phyloP scores from a whole-genome alignment of 352 stramenopile genomes.

The Pythium aristosporum region DNA sequence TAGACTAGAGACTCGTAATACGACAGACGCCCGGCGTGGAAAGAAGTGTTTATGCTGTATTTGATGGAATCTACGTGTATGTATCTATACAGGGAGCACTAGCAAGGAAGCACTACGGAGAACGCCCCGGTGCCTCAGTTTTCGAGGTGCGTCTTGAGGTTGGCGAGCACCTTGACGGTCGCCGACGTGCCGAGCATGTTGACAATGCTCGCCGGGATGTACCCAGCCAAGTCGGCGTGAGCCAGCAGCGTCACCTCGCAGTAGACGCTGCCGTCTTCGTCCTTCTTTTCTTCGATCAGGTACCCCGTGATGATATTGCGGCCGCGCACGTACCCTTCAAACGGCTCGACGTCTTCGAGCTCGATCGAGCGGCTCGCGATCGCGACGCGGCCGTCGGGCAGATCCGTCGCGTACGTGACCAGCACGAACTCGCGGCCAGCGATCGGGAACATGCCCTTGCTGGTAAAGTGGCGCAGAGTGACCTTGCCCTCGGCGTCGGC shows the following conservation, averaged over 20 bases:
- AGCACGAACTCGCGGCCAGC: constrained; percentile 72
- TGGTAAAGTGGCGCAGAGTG: constrained; percentile 68
- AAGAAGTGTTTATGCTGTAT: background rate
- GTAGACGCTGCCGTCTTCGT: constrained; percentile 44
- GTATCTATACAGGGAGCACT: constrained; percentile 16
- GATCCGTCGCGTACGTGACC: constrained; percentile 53
- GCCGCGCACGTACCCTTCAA: constrained; percentile 65
- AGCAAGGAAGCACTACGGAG: background rate
- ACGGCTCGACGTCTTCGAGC: constrained; percentile 40
- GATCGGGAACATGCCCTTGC: constrained; percentile 79
- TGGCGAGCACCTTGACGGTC: constrained; percentile 79
- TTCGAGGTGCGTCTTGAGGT: constrained; percentile 55
- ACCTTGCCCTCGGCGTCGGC: constrained; percentile 53
- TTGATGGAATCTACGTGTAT: constrained; percentile 5
- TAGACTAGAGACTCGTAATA: background rate
- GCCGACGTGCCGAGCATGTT: constrained; percentile 85
- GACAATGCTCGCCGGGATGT: constrained; percentile 75
- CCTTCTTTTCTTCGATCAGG: constrained; percentile 62
- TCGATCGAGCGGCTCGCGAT: constrained; percentile 71
- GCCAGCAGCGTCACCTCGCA: constrained; percentile 76
- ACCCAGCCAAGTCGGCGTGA: constrained; percentile 75
- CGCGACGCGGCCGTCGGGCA: constrained; percentile 52
- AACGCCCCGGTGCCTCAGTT: constrained; percentile 5
- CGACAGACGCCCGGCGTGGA: background rate
- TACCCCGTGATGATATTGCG: constrained; percentile 77